These are phyloP conservation scores for Suillus weaverae DNA, from an alignment of 768 basidiomycete species.

Conservation along the genomic window DNA sequence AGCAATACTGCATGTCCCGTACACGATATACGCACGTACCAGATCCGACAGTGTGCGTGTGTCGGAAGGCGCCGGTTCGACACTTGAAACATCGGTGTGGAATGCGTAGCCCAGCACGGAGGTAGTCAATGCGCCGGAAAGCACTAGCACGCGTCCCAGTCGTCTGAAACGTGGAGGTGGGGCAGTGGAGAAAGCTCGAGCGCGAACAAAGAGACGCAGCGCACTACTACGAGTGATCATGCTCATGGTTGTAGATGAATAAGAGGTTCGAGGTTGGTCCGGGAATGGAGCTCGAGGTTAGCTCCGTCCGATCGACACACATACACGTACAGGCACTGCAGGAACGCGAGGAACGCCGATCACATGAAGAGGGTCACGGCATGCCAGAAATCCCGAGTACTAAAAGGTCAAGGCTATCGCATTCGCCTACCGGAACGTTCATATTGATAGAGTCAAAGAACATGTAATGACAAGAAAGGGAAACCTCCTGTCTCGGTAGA, in stretches of 20 bases:
- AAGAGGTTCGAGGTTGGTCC: neutral
- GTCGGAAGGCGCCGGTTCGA: neutral
- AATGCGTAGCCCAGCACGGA: neutral
- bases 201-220: neutral
- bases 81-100: neutral
- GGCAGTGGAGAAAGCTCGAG: neutral
- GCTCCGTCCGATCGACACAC: neutral
- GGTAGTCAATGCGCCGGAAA: conserved; percentile 2
- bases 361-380: neutral
- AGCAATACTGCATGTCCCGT: conserved; percentile 77
- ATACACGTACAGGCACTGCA: neutral
- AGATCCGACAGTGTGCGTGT: neutral
- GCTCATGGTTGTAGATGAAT: neutral
- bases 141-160: neutral
- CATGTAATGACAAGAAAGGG: neutral
- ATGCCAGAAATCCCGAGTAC: neutral
- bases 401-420: neutral
- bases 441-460: neutral
- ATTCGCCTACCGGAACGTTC: neutral
- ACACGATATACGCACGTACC: conserved; percentile 73
- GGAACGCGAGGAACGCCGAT: neutral
- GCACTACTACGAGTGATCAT: neutral
- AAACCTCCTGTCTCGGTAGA: too few species aligned
- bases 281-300: neutral
- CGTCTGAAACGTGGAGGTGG: neutral